phyloP scores from a whole-genome alignment of 371 early-diverging fungal genomes.

The Mucor ambiguus region DNA sequence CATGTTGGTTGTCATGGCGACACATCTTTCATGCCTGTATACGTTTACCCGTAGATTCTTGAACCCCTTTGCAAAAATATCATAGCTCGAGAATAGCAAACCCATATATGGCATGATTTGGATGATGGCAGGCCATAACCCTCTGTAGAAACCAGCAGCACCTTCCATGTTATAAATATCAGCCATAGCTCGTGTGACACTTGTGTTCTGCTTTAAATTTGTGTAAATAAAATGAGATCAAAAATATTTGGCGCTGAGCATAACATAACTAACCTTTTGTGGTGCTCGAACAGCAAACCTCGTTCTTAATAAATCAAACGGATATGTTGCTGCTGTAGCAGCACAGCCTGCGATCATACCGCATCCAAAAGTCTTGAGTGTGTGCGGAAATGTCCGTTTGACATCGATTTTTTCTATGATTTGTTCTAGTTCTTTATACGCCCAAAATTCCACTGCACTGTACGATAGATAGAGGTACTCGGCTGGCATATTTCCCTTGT shows the following conservation, averaged over 20 bases:
- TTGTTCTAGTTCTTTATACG: conserved; percentile 60
- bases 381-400: conserved; percentile 28
- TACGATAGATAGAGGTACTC: conserved; percentile 90
- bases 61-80: conserved; percentile 53
- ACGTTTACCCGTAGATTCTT: conserved; percentile 39
- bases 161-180: conserved; percentile 77
- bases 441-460: conserved; percentile 86
- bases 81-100: conserved; percentile 76
- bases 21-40: neutral
- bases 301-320: conserved; percentile 92
- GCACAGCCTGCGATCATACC: conserved; percentile 78
- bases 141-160: conserved; percentile 83
- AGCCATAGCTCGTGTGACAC: conserved; percentile 62
- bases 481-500: conserved; percentile 94
- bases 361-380: conserved; percentile 59
- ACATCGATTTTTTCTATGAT: conserved; percentile 31
- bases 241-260: neutral
- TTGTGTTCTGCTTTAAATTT: conserved; percentile 53
- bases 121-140: conserved; percentile 77
- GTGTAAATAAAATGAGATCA: neutral
- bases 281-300: conserved; percentile 82
- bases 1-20: neutral
- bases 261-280: conserved; percentile 39
- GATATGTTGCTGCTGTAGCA: conserved; percentile 88
- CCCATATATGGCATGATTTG: conserved; percentile 97